Evolutionary conservation across 176 grass and related monocot genomes (phyloP).

Genomic region (Paspalum vaginatum): DNA sequence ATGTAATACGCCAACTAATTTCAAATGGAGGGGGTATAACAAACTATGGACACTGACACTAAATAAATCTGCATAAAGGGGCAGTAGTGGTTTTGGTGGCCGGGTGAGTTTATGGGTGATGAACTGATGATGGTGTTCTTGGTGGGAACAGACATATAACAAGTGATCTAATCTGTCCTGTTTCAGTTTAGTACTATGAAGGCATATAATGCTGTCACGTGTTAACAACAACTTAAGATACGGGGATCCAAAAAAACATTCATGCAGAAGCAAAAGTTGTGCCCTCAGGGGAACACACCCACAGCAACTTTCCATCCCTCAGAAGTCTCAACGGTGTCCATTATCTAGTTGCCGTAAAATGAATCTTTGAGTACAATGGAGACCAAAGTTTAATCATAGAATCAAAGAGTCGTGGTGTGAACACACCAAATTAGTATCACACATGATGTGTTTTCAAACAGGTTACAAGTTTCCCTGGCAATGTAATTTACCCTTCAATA

Average conservation of each 20-base stretch:
- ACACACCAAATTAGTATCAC: not conserved
- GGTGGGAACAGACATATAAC: not conserved
- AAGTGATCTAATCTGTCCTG: not conserved
- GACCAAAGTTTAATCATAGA: not conserved
- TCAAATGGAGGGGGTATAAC: not conserved
- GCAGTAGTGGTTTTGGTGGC: not conserved
- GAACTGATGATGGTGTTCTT: slow-evolving; percentile 10
- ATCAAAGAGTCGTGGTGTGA: not conserved
- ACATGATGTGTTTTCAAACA: slow-evolving; percentile 9
- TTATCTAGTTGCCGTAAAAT: not conserved
- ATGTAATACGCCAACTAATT: no score
- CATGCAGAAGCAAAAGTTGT: not conserved
- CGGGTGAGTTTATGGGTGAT: not conserved
- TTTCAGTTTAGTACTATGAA: not conserved
- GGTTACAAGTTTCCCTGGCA: not conserved
- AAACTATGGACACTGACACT: slow-evolving; percentile 4
- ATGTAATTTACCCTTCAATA: not conserved
- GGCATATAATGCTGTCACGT: not conserved
- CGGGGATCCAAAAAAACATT: not conserved
- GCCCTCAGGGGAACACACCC: not conserved
- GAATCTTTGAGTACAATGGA: not conserved
- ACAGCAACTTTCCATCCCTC: not conserved
- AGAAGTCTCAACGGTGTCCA: not conserved
- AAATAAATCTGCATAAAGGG: not conserved
- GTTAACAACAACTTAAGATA: slow-evolving; percentile 1